Base-by-base conservation (phyloP, 441 rosid species). In the Syzygium syzygioides region DNA sequence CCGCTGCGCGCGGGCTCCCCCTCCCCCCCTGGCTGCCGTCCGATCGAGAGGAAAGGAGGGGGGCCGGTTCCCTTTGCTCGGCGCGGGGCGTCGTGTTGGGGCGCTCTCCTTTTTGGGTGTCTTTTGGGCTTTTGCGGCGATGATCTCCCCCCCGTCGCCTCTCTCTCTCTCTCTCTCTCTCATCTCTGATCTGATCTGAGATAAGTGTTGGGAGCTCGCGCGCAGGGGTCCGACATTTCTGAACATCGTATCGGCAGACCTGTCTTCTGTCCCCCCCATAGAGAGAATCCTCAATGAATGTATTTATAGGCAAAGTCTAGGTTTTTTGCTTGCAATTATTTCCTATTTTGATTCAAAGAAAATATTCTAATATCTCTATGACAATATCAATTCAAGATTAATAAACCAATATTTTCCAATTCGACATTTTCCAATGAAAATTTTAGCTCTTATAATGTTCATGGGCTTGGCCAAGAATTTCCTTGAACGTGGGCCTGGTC, bases 151-250 rank as follows among this genome's bases (percentile, higher is more conserved):
- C n/a, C 83, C 48, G 1, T 7, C 48, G 48, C 48, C 48, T 41
- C 48, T 45, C 8, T 76, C 83, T n/a, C 83, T 76, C 52, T 76
- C 52, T 41, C n/a, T 37, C 41, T 37, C 41, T 37, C 41, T 37
- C 41, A 32, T 37, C 41, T n/a, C n/a, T n/a, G n/a, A n/a, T 41
- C 83, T 23, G 13, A 13, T 23, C 83, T 23, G 9, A 26, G 52
- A 7, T 76, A 23, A 12, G 45, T 12, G 83, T 41, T 12, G 34
- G 37, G 26, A n/a, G 25, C 37, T 53, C 48, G 64, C 37, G 54
- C 55, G 52, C 62, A 34, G 62, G 71, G 85, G 53, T 83, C 92
- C 86, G 91, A 89, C 92, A 89, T 88, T 90, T 89, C 93, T 90
- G 94, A 86, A 87, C 90, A 89, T 88, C 89, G 92, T 91, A 90